phyloP scores from a whole-genome alignment of 768 basidiomycete genomes.

The Trametes cinnabarina region DNA sequence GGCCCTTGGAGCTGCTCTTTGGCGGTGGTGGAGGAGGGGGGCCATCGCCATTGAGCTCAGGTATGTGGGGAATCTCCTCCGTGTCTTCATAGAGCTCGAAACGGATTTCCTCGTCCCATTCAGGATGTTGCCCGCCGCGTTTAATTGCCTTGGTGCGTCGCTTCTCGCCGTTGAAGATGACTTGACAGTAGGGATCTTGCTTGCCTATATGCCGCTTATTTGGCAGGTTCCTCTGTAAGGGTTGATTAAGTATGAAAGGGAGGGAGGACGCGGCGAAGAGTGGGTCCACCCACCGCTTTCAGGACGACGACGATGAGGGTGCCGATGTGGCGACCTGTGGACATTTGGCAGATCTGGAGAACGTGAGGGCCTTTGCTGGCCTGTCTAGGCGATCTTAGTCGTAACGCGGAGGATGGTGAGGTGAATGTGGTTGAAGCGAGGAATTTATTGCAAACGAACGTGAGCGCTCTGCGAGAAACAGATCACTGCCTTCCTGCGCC shows the following conservation, averaged over 20 bases:
- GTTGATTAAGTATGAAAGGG: not conserved
- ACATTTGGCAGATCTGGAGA: slow-evolving; percentile 34
- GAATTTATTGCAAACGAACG: slow-evolving; percentile 13
- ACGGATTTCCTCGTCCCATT: slow-evolving; percentile 98
- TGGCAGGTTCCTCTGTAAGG: slow-evolving; percentile 73
- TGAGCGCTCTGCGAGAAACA: slow-evolving; percentile 6
- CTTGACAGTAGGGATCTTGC: slow-evolving; percentile 92
- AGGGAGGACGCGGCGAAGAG: not conserved
- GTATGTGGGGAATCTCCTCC: slow-evolving; percentile 39
- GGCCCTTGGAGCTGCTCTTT: slow-evolving; percentile 49
- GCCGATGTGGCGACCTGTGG: slow-evolving; percentile 73
- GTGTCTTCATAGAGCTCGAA: slow-evolving; percentile 83
- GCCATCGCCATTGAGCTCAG: slow-evolving; percentile 28
- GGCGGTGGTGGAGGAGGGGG: slow-evolving; percentile 65
- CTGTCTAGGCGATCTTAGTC: not conserved
- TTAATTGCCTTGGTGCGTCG: slow-evolving; percentile 91
- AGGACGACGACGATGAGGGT: slow-evolving; percentile 92
- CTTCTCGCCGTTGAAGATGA: slow-evolving; percentile 78
- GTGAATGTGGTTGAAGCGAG: slow-evolving; percentile 3
- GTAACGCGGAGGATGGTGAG: slow-evolving; percentile 1
- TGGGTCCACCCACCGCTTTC: slow-evolving; percentile 72
- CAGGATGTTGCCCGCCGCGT: slow-evolving; percentile 96
- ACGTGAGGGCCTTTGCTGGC: not conserved
- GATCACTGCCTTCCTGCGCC: slow-evolving; percentile 6
- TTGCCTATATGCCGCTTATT: slow-evolving; percentile 93